Conservation (phyloP, 371 early-diverging fungal species). For the Rhizopus microsporus region DNA sequence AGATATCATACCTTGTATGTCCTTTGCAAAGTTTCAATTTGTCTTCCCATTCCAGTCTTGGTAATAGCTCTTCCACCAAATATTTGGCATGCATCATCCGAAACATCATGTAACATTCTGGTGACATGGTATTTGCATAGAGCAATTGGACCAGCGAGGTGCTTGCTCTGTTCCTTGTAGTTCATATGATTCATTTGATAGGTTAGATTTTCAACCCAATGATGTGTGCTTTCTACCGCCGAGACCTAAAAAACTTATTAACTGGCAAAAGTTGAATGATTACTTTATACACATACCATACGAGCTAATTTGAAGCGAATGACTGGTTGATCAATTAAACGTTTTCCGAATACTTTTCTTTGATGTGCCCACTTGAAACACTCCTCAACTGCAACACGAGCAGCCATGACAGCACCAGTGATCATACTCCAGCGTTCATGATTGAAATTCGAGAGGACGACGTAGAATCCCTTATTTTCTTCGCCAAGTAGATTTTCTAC, state of each 20-base stretch:
- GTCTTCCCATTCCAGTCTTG: conserved; percentile 50
- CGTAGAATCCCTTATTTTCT: conserved; percentile 70
- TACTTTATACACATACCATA: conserved; percentile 60
- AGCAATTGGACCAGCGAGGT: conserved; percentile 61
- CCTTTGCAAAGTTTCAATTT: conserved; percentile 47
- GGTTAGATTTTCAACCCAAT: conserved; percentile 53
- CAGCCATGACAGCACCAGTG: conserved; percentile 22
- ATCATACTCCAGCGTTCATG: conserved; percentile 44
- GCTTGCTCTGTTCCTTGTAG: conserved; percentile 49
- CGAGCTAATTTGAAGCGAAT: conserved; percentile 64
- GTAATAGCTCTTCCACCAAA: conserved; percentile 61
- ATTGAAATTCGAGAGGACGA: conserved; percentile 49
- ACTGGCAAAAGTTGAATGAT: background rate
- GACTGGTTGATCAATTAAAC: conserved; percentile 69
- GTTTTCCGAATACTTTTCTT: conserved; percentile 81
- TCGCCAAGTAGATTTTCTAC: conserved; percentile 71
- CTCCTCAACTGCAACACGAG: conserved; percentile 32
- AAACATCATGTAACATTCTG: conserved; percentile 44
- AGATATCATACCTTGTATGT: conserved; percentile 35
- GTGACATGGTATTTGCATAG: conserved; percentile 53
- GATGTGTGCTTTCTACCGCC: conserved; percentile 45
- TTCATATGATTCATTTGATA: conserved; percentile 56
- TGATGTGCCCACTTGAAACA: conserved; percentile 47
- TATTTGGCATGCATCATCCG: conserved; percentile 62
- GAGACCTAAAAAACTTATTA: conserved; percentile 22